Conservation (phyloP, 2,329 filamentous ascomycete species). For the Cordyceps cateniannulata region DNA sequence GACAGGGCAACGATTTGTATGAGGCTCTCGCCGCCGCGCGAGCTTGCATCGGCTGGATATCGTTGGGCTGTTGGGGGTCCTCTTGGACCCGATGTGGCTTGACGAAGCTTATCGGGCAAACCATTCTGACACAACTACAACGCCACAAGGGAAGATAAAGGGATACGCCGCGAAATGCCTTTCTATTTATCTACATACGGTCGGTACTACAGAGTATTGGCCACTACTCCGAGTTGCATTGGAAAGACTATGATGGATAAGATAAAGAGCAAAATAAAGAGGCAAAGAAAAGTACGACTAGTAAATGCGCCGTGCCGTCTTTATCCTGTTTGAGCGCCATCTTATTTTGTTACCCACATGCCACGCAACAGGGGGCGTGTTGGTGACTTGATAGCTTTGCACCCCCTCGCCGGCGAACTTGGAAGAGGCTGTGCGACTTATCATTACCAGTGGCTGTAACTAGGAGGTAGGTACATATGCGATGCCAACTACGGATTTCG, state of each 20-base stretch:
- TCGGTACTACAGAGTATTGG: not conserved
- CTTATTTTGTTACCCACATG: constrained; percentile 1
- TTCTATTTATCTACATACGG: not conserved
- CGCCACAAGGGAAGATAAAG: not conserved
- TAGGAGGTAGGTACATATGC: too few relatives aligned
- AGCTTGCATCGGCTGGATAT: not conserved
- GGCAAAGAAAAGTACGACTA: not conserved
- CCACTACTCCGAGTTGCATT: not conserved
- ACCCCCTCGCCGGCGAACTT: not conserved
- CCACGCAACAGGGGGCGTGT: constrained; percentile 8
- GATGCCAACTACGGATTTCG: not conserved
- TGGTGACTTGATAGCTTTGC: not conserved
- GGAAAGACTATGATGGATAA: not conserved
- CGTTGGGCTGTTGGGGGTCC: not conserved
- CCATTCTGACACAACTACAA: not conserved
- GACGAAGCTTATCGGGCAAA: not conserved
- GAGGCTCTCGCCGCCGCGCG: constrained; percentile 1
- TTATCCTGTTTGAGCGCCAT: not conserved
- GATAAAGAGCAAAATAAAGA: not conserved
- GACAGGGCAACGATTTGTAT: not conserved
- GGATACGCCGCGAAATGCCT: not conserved
- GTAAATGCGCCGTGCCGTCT: not conserved
- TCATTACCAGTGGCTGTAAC: not conserved
- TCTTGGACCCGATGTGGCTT: constrained; percentile 7
- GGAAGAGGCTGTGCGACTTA: not conserved